These are phyloP conservation scores for Hygrocybe coccinea DNA, from an alignment of 768 basidiomycete genomes.

Conservation along the genomic window DNA sequence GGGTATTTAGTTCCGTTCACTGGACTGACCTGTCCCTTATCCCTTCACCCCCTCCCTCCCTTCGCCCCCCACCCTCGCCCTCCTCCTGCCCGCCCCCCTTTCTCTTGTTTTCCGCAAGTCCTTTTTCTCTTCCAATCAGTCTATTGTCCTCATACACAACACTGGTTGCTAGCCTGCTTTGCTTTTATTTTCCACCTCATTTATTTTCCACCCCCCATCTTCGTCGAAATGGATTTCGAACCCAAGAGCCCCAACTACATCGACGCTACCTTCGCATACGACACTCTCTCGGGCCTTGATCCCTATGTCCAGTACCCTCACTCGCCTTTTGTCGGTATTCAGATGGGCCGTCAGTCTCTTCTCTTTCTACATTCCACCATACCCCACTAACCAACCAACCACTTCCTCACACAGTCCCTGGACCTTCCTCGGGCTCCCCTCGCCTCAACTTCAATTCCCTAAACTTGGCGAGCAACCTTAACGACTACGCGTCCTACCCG, in stretches of 20 bases:
- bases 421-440: conserved; percentile 48
- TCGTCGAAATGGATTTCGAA: conserved; percentile 47
- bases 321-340: conserved; percentile 38
- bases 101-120: conserved; percentile 20
- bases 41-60: conserved; percentile 23
- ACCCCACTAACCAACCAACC: conserved; percentile 15
- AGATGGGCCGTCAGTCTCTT: conserved; percentile 59
- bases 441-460: conserved; percentile 60
- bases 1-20: not conserved
- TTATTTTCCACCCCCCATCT: conserved; percentile 29
- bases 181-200: conserved; percentile 23
- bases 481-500: conserved; percentile 56
- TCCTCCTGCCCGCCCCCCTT: conserved; percentile 10
- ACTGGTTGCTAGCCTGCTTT: conserved; percentile 24
- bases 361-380: too few species aligned
- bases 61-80: conserved; percentile 19
- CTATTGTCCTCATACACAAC: conserved; percentile 28
- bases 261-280: conserved; percentile 42
- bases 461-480: conserved; percentile 51
- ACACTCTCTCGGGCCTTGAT: conserved; percentile 47
- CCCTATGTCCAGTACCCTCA: conserved; percentile 66
- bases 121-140: conserved; percentile 35
- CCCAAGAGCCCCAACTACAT: conserved; percentile 46
- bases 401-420: conserved; percentile 45
- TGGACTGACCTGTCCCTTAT: not conserved